These are phyloP conservation scores for Liquidambar formosana DNA, from an alignment of 164 flowering plant species.

Conservation along the genomic window DNA sequence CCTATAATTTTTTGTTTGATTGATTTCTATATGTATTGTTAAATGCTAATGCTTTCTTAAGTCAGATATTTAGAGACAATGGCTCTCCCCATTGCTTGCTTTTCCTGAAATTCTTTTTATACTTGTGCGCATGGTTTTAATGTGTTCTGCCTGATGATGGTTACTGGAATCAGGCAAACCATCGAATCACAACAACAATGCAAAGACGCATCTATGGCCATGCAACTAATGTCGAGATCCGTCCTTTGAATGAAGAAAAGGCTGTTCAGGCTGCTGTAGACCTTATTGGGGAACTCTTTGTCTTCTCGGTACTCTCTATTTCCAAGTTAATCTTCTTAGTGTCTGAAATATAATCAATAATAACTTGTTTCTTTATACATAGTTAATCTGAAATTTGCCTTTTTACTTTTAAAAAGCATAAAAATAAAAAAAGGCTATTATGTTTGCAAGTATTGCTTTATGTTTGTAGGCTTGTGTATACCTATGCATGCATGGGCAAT, in stretches of 20 bases:
- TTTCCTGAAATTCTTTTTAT: background rate
- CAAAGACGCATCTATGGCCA: conserved; percentile 85
- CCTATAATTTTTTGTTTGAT: background rate
- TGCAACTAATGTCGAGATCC: conserved; percentile 82
- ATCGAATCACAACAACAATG: conserved; percentile 63
- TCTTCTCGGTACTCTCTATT: conserved; percentile 60
- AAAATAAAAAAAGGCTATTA: background rate
- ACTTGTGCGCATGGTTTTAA: background rate
- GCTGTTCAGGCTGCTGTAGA: conserved; percentile 94
- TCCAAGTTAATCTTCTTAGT: background rate
- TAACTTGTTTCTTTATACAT: background rate
- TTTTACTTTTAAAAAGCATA: too few species aligned
- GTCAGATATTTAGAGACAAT: background rate
- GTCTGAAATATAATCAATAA: background rate
- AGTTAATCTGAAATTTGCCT: too few species aligned
- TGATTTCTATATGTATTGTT: background rate
- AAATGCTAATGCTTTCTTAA: background rate
- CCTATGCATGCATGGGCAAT: background rate
- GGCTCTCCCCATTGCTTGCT: background rate
- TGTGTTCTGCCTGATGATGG: background rate
- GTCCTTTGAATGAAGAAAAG: conserved; percentile 86
- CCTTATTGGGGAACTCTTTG: conserved; percentile 81
- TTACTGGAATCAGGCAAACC: conserved; percentile 56
- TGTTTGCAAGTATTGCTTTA: background rate
- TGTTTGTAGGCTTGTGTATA: background rate